Percentiles rank a stretch among this genome's conserved stretches.
Conservation (phyloP, 2,329 filamentous ascomycete genomes). For the Alternaria viburni region DNA sequence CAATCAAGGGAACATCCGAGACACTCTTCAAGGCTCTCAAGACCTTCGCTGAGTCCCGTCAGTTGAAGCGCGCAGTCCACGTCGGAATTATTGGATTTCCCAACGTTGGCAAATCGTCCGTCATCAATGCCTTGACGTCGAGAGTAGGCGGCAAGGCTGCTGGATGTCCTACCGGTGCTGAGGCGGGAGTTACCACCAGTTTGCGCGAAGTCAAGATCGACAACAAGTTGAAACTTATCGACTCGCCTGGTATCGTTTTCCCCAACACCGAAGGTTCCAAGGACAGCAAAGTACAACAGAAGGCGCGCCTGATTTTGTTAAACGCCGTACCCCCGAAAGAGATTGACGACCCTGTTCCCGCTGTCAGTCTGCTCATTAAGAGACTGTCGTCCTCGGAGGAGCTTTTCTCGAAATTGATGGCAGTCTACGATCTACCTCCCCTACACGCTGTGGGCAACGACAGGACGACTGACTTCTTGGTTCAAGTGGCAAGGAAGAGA, state of each 20-base stretch:
- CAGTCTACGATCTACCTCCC: constrained; percentile 83
- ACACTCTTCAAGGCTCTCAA: constrained; percentile 89
- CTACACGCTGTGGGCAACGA: constrained; percentile 74
- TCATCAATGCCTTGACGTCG: constrained; percentile 89
- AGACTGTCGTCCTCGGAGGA: constrained; percentile 75
- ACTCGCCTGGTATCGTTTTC: constrained; percentile 95
- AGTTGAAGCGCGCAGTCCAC: constrained; percentile 86
- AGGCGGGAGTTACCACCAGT: constrained; percentile 89
- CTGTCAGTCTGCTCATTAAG: constrained; percentile 82
- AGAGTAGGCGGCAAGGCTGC: constrained; percentile 72
- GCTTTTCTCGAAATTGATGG: constrained; percentile 78
- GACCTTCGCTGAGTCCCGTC: constrained; percentile 80
- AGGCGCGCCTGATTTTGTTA: constrained; percentile 82
- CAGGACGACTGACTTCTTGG: constrained; percentile 84
- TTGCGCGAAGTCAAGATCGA: constrained; percentile 92
- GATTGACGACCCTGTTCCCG: constrained; percentile 89
- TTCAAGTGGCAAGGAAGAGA: constrained; percentile 93
- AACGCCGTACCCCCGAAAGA: constrained; percentile 94
- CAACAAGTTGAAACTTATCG: constrained; percentile 89
- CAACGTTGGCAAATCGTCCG: constrained; percentile 94
- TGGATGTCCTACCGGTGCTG: constrained; percentile 86
- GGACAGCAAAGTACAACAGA: constrained; percentile 69
- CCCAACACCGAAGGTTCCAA: constrained; percentile 65
- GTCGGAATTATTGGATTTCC: constrained; percentile 95
- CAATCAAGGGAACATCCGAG: constrained; percentile 82